These are phyloP conservation scores for Botryotinia narcissicola DNA, from an alignment of 2,329 filamentous ascomycete genomes.

Conservation along the genomic window DNA sequence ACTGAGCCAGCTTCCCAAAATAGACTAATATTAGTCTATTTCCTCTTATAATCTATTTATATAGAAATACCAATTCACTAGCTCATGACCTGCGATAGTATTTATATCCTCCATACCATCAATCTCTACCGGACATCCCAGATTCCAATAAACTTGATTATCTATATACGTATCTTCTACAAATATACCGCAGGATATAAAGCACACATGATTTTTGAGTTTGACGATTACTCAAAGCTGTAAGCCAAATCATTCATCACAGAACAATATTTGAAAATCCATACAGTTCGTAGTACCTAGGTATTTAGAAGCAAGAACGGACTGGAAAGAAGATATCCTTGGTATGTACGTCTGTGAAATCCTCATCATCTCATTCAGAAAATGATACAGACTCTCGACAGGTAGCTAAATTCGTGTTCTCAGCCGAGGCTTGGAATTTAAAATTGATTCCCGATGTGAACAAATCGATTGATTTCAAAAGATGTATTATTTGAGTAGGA, in stretches of 20 bases:
- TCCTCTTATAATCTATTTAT: no score
- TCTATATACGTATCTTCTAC: background rate
- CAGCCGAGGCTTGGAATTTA: background rate
- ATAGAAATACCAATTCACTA: no score
- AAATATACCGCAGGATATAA: background rate
- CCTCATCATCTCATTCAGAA: background rate
- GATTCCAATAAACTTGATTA: background rate
- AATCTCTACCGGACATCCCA: background rate
- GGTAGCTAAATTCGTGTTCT: background rate
- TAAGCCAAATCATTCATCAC: background rate
- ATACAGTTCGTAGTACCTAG: background rate
- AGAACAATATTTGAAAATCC: background rate
- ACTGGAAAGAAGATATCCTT: background rate
- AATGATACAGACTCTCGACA: background rate
- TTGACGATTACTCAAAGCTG: background rate
- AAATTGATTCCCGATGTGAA: background rate
- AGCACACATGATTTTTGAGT: accelerated
- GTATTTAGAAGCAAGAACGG: background rate
- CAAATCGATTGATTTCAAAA: background rate
- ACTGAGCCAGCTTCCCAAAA: no score
- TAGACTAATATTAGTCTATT: no score
- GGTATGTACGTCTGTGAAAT: background rate
- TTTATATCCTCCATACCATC: background rate
- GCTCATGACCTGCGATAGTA: no score
- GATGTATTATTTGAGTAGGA: background rate